Evolutionary conservation across 1,284 basidiomycete species (phyloP).

Genomic region (Papiliotrema nemorosa): DNA sequence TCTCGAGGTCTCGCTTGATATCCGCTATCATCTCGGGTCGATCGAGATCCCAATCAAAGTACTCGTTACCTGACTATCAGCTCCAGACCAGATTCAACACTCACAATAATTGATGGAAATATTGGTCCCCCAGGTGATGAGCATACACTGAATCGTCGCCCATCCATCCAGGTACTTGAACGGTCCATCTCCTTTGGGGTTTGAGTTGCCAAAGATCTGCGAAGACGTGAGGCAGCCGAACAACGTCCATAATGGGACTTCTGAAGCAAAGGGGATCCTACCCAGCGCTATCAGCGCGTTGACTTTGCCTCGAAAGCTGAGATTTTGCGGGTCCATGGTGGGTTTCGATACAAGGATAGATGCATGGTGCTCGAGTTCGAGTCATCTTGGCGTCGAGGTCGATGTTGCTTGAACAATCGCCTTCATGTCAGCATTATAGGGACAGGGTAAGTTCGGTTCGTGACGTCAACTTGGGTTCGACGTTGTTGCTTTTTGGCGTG

Average conservation of each 20-base stretch:
- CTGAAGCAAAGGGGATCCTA: conserved; percentile 23
- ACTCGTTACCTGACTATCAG: conserved; percentile 17
- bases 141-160: conserved; percentile 18
- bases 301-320: conserved; percentile 9
- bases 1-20: conserved; percentile 17
- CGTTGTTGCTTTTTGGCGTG: too few relatives aligned
- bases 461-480: too few relatives aligned
- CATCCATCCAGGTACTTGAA: conserved; percentile 12
- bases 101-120: conserved; percentile 25
- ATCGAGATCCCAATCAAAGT: conserved; percentile 27
- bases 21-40: conserved; percentile 17
- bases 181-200: background rate
- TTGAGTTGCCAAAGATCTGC: conserved; percentile 12
- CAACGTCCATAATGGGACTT: conserved; percentile 19
- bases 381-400: too few relatives aligned
- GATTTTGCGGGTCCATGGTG: conserved; percentile 18
- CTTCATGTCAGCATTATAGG: too few relatives aligned
- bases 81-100: background rate
- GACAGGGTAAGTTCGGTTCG: too few relatives aligned
- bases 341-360: background rate
- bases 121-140: conserved; percentile 27
- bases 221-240: conserved; percentile 22
- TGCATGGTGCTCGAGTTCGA: too few relatives aligned
- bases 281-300: conserved; percentile 22
- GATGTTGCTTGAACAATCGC: too few relatives aligned